Evolutionary conservation across 169 alveolate genomes (phyloP).

Genomic region (Besnoitia besnoiti): DNA sequence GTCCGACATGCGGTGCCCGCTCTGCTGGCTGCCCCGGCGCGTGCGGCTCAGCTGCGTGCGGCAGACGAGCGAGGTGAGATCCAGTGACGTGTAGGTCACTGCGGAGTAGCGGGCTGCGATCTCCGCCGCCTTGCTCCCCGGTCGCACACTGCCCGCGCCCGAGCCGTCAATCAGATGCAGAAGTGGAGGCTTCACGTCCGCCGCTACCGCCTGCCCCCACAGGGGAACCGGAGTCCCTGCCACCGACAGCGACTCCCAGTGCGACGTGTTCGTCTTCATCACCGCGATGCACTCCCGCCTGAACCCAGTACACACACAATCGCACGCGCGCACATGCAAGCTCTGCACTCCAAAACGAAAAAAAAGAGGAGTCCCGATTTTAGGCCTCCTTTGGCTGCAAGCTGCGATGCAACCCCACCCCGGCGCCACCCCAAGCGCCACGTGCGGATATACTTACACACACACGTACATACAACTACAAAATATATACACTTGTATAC

Average conservation of each 20-base stretch:
- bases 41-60: not conserved
- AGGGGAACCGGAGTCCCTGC: not conserved
- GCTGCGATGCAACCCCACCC: too few species aligned
- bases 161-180: conserved; percentile 3
- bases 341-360: not conserved
- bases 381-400: too few species aligned
- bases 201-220: not conserved
- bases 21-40: conserved; percentile 16
- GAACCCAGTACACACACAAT: not conserved
- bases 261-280: not conserved
- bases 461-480: not conserved
- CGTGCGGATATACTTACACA: too few species aligned
- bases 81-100: not conserved
- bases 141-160: not conserved
- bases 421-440: too few species aligned
- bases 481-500: not conserved
- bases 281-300: not conserved
- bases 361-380: too few species aligned
- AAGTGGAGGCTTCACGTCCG: not conserved
- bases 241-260: conserved; percentile 20
- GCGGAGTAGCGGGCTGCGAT: not conserved
- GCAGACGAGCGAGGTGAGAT: not conserved
- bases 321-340: not conserved
- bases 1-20: not conserved
- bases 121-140: conserved; percentile 43